Base-by-base conservation (phyloP, 2,329 filamentous ascomycete genomes). In the Xenosphaeropsis pyriputrescens region DNA sequence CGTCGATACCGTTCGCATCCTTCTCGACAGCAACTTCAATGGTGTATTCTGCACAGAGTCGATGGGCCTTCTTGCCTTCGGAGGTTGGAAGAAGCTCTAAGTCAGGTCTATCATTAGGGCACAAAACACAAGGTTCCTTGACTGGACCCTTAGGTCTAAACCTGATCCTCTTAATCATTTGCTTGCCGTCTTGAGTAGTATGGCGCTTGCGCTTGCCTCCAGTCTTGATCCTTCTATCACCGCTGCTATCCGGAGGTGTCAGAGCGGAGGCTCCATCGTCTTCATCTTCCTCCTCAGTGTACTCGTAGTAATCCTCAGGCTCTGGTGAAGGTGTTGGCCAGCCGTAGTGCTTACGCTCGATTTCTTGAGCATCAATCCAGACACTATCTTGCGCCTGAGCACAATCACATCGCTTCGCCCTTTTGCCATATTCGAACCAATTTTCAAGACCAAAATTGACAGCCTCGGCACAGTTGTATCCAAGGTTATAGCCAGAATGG, bases 381-480 rank as follows among this genome's bases (percentile, higher is more conserved):
- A 98, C 91, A 51, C 89, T 96, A 63, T 98, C 91, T 42, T 93
- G 78, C 46, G 94, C 88, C 42, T 91, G 75, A 50, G 91, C 86
- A 55, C 91, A 98, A 53, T 96, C 80, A 59, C 91, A 98, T 57
- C 91, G 93, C 61, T 95, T 94, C 13, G 91, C 91, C 48, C 94
- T 86, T 50, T 86, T 85, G 16, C 88, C 91, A 65, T 91, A 95
- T 36, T 93, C 81, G 34, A 98, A 63, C 91, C 91, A 98, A 19
- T 85, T 81, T 47, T 95, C 88, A 7, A 93, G 78, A 5, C 89
- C 91, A 57, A 98, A 98, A 56, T 98, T 98, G 62, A 98, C 91
- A 6, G 91, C 94, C 56, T 98, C 91, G 18, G 91, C 91, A 59
- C 91, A 98, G 56, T 98, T 98, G 64, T 98, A 98, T 13, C 93